These are phyloP conservation scores for Hansenula lynferdii DNA, from an alignment of 1,139 yeast species.

Conservation along the genomic window DNA sequence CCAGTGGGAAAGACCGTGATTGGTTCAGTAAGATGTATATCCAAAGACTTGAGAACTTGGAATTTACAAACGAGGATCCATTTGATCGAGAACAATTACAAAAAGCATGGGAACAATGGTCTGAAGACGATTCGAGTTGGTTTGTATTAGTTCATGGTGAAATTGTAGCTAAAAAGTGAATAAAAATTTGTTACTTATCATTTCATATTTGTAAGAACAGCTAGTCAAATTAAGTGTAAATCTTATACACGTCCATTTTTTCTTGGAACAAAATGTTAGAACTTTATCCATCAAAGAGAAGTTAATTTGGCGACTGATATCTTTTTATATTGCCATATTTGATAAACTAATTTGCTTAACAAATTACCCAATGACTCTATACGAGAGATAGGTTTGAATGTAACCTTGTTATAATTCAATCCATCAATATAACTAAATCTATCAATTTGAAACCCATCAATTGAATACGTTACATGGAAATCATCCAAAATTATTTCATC, in stretches of 20 bases:
- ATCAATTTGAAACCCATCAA: background rate
- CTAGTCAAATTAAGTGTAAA: too few relatives aligned
- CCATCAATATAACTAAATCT: background rate
- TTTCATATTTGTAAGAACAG: too few relatives aligned
- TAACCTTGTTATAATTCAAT: background rate
- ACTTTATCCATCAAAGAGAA: too few relatives aligned
- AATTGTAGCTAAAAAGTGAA: background rate
- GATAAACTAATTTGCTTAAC: too few relatives aligned
- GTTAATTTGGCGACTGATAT: too few relatives aligned
- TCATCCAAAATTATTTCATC: background rate
- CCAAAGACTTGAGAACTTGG: background rate
- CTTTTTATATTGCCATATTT: too few relatives aligned
- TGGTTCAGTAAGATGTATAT: background rate
- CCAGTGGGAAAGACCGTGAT: background rate
- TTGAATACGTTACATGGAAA: background rate
- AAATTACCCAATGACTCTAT: too few relatives aligned
- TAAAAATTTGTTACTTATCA: too few relatives aligned
- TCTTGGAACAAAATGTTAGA: too few relatives aligned
- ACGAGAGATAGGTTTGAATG: background rate
- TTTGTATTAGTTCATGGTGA: background rate
- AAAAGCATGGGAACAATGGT: background rate
- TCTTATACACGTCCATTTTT: too few relatives aligned
- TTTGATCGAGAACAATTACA: background rate
- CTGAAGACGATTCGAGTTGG: background rate
- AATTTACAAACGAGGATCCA: background rate